These are phyloP conservation scores for Pseudocercospora vitis DNA, from an alignment of 2,329 filamentous ascomycete species.

Conservation along the genomic window DNA sequence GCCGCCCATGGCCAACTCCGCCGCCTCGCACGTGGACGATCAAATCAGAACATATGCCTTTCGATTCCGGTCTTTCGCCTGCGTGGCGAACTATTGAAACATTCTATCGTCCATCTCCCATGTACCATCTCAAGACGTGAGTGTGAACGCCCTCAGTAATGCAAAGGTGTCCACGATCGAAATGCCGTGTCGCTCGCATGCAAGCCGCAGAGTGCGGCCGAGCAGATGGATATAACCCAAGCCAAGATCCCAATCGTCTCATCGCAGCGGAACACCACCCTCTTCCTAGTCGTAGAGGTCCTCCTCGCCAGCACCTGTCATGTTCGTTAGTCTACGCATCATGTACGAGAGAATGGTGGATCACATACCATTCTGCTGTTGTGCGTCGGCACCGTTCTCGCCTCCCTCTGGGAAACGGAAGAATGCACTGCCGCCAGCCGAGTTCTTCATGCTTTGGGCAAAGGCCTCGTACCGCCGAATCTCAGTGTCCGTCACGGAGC, in stretches of 20 bases:
- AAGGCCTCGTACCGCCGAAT: constrained; percentile 98
- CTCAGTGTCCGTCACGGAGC: constrained; percentile 94
- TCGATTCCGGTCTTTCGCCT: constrained; percentile 3
- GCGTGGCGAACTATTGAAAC: constrained; percentile 16
- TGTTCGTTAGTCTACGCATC: constrained; percentile 40
- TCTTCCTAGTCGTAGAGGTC: constrained; percentile 83
- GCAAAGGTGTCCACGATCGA: constrained; percentile 8
- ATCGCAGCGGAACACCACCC: constrained; percentile 6
- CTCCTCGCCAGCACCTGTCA: constrained; percentile 84
- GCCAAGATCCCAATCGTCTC: constrained; percentile 13
- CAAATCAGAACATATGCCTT: not conserved
- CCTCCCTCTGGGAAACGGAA: constrained; percentile 86
- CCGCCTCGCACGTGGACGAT: not conserved
- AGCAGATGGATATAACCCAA: constrained; percentile 8
- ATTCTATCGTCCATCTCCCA: constrained; percentile 13
- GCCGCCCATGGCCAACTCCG: no score
- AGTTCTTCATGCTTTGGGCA: constrained; percentile 98
- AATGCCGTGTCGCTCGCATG: constrained; percentile 2
- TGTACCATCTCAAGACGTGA: constrained; percentile 7
- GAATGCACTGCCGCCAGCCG: constrained; percentile 81
- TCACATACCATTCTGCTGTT: constrained; percentile 42
- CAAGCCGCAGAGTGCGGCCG: no score
- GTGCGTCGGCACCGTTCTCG: constrained; percentile 43
- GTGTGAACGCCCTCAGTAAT: constrained; percentile 3
- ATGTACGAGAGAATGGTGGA: constrained; percentile 27